phyloP scores from a whole-genome alignment of 2,329 filamentous ascomycete species.

The Pseudogymnoascus sp. region DNA sequence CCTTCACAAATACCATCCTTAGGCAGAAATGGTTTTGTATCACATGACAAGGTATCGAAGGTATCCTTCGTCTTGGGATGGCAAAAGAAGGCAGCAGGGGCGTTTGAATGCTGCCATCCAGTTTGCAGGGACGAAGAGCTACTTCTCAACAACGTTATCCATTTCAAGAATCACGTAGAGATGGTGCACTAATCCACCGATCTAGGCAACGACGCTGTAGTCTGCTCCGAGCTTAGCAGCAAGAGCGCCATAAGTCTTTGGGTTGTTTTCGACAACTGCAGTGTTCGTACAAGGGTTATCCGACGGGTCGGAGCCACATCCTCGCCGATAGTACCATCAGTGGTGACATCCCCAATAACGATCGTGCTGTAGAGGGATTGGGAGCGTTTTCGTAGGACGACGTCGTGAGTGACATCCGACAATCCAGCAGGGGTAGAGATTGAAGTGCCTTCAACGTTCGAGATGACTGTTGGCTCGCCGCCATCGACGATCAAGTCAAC shows the following conservation, averaged over 20 bases:
- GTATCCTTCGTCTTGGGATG: too few species aligned
- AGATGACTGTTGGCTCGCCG: slow-evolving; percentile 23
- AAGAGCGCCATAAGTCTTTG: slow-evolving; percentile 37
- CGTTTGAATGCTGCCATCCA: not conserved
- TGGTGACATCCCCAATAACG: slow-evolving; percentile 25
- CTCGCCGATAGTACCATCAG: slow-evolving; percentile 25
- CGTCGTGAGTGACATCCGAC: slow-evolving; percentile 29
- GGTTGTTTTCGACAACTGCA: slow-evolving; percentile 33
- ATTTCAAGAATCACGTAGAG: too few species aligned
- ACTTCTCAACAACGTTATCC: too few species aligned
- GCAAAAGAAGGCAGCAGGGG: not conserved
- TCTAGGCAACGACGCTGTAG: slow-evolving; percentile 38
- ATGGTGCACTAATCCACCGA: too few species aligned
- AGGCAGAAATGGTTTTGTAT: too few species aligned
- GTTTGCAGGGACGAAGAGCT: not conserved
- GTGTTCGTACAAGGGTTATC: slow-evolving; percentile 36
- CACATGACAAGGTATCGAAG: too few species aligned
- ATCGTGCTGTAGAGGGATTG: slow-evolving; percentile 31
- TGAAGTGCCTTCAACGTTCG: slow-evolving; percentile 25
- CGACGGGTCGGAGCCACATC: slow-evolving; percentile 25
- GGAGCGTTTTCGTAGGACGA: slow-evolving; percentile 34
- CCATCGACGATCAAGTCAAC: slow-evolving; percentile 31
- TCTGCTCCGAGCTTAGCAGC: slow-evolving; percentile 36
- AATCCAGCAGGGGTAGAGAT: slow-evolving; percentile 29
- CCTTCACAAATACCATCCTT: too few species aligned